Percentiles rank a stretch among this genome's conserved stretches.
Evolutionary conservation across 352 stramenopile genomes (phyloP).

Genomic region (Phytophthora constricta): DNA sequence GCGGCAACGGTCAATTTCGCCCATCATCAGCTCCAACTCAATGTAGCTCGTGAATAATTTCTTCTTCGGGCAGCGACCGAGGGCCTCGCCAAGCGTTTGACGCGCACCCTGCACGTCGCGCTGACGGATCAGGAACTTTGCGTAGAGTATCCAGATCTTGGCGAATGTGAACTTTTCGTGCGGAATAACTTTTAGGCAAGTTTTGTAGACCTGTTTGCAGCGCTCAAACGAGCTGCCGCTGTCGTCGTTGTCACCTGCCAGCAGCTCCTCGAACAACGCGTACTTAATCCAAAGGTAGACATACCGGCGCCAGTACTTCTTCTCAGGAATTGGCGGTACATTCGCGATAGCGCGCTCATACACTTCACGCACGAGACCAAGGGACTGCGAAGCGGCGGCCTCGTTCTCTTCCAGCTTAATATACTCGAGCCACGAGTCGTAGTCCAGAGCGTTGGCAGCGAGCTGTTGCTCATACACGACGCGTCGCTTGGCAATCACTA

Average conservation of each 20-base stretch:
- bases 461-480: constrained; percentile 96
- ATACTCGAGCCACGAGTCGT: constrained; percentile 99
- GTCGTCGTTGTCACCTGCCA: constrained; percentile 69
- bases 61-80: constrained; percentile 94
- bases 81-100: constrained; percentile 92
- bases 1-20: constrained; percentile 97
- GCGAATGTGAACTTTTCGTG: constrained; percentile 98
- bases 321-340: constrained; percentile 94
- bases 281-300: constrained; percentile 99
- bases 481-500: constrained; percentile 95
- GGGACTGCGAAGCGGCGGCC: constrained; percentile 56
- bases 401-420: constrained; percentile 97
- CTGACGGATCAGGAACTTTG: constrained; percentile 96
- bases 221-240: constrained; percentile 55
- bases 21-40: constrained; percentile 97
- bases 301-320: constrained; percentile 98
- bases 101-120: constrained; percentile 93
- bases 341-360: constrained; percentile 97
- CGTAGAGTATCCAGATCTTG: constrained; percentile 98
- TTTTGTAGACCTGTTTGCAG: constrained; percentile 95
- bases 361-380: constrained; percentile 90
- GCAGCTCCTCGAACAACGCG: constrained; percentile 97
- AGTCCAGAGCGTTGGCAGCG: constrained; percentile 92
- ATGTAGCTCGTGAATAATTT: constrained; percentile 95
- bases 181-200: constrained; percentile 94